These are phyloP conservation scores for Candida berthetii DNA, from an alignment of 805 yeast species.

Conservation along the genomic window DNA sequence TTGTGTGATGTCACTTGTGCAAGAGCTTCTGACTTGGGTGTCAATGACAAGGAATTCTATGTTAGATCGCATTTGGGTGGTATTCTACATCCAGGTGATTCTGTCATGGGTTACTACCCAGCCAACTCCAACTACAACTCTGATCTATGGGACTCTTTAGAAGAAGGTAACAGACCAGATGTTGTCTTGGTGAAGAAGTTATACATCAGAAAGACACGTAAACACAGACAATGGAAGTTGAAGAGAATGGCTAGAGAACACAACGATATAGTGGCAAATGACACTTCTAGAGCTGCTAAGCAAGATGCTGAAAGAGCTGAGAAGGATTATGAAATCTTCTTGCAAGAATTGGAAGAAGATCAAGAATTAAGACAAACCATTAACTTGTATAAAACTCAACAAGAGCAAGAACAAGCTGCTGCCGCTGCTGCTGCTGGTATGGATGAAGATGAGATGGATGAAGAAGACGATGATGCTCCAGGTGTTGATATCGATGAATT, in stretches of 20 bases:
- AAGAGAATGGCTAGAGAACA: constrained; percentile 98
- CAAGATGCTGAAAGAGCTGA: constrained; percentile 91
- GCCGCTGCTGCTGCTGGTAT: constrained; percentile 7
- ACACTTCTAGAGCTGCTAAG: constrained; percentile 66
- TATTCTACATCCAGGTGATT: constrained; percentile 93
- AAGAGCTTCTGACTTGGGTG: constrained; percentile 84
- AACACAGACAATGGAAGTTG: constrained; percentile 83
- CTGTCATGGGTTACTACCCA: constrained; percentile 86
- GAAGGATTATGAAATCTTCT: constrained; percentile 89
- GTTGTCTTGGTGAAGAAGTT: constrained; percentile 85
- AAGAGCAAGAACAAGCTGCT: constrained; percentile 8
- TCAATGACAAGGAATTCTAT: constrained; percentile 75
- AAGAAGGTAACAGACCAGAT: constrained; percentile 66
- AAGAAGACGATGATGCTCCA: constrained; percentile 74
- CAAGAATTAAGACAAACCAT: constrained; percentile 87
- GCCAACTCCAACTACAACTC: constrained; percentile 85
- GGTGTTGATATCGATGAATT: constrained; percentile 86
- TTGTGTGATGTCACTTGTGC: constrained; percentile 89
- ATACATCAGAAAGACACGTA: constrained; percentile 74
- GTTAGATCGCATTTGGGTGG: constrained; percentile 92
- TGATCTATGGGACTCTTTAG: constrained; percentile 70
- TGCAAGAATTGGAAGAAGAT: constrained; percentile 97
- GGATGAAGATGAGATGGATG: constrained; percentile 32
- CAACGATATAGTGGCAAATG: constrained; percentile 76
- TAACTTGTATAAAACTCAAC: constrained; percentile 73